Percentiles rank a stretch among this genome's conserved stretches.
Evolutionary conservation across 1,284 basidiomycete species (phyloP).

Genomic region (Athelia psychrophila): DNA sequence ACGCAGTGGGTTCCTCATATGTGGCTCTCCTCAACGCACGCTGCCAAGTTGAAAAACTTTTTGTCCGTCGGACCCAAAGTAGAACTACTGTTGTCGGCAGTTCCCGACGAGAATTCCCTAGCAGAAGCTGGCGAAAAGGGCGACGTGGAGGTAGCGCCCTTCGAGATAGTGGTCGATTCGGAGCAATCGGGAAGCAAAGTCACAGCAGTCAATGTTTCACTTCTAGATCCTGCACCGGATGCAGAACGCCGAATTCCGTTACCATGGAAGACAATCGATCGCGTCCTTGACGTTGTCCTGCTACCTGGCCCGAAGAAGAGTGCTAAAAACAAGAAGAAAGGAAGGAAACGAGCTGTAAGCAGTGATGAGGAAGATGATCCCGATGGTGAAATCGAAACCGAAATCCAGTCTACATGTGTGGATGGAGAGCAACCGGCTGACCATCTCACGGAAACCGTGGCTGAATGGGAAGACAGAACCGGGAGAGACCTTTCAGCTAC

Average conservation of each 20-base stretch:
- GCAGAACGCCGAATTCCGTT: slow-evolving; percentile 72
- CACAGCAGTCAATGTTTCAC: slow-evolving; percentile 20
- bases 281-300: slow-evolving; percentile 74
- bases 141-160: slow-evolving; percentile 25
- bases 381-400: slow-evolving; percentile 29
- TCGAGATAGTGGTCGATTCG: slow-evolving; percentile 31
- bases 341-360: slow-evolving; percentile 13
- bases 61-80: slow-evolving; percentile 67
- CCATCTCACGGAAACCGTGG: slow-evolving; percentile 48
- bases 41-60: slow-evolving; percentile 73
- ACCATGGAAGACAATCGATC: slow-evolving; percentile 77
- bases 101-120: slow-evolving; percentile 27
- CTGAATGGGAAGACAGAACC: slow-evolving; percentile 57
- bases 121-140: slow-evolving; percentile 31
- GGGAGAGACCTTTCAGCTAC: slow-evolving; percentile 41
- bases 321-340: slow-evolving; percentile 21
- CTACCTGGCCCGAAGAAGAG: slow-evolving; percentile 42
- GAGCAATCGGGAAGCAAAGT: slow-evolving; percentile 22
- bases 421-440: slow-evolving; percentile 57
- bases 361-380: slow-evolving; percentile 30
- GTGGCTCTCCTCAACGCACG: slow-evolving; percentile 72
- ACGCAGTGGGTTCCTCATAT: slow-evolving; percentile 88
- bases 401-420: slow-evolving; percentile 40
- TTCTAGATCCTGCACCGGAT: slow-evolving; percentile 41
- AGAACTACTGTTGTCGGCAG: slow-evolving; percentile 52